Evolutionary conservation across 768 basidiomycete genomes (phyloP), one percentile per base, ranked within the genome.

Genomic region (Pisolithus sp.): DNA sequence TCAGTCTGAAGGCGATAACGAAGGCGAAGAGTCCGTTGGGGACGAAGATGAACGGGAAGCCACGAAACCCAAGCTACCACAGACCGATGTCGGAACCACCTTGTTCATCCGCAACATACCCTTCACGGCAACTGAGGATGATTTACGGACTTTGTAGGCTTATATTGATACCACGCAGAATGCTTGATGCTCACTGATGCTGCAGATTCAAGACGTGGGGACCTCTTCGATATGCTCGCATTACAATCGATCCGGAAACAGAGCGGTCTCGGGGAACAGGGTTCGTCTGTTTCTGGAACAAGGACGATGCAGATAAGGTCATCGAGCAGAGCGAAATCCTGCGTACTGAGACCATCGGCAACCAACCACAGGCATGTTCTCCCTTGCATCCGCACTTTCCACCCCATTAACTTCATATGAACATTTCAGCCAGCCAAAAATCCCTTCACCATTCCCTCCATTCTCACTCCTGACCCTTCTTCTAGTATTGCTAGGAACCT

Each of bases 211-310:
- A 93, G 21, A 71, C 83, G 1, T 98, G 94, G 64, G 96, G 96
- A 0, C 85, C 92, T 5, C 74, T 99, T 17, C 87, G 93, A 21
- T 99, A 98, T 65, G 93, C 89, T 4, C 83, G 91, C 20, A 89
- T 98, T 48, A 88, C 94, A 0, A 73, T 93, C 68, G 96, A 98
- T 58, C 76, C 73, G 7, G 81, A 75, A 2, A 92, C 86, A 1
- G 90, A 86, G 17, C 85, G 93, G 43, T 93, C 95, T 21, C 78
- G 93, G 43, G 96, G 96, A 23, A 95, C 93, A 6, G 96, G 93
- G 3, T 99, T 99, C 63, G 93, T 86, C 2, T 97, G 93, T 66
- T 97, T 95, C 71, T 97, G 95, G 93, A 91, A 94, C 52, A 82
- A 79, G 54, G 88, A 83, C 56, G 88, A 94, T 56, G 94, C 94